A percentile compares a stretch with the other conserved stretches of the same genome.
These are phyloP conservation scores for Voacanga thouarsii DNA, from an alignment of 257 asterid genomes.

Conservation along the genomic window DNA sequence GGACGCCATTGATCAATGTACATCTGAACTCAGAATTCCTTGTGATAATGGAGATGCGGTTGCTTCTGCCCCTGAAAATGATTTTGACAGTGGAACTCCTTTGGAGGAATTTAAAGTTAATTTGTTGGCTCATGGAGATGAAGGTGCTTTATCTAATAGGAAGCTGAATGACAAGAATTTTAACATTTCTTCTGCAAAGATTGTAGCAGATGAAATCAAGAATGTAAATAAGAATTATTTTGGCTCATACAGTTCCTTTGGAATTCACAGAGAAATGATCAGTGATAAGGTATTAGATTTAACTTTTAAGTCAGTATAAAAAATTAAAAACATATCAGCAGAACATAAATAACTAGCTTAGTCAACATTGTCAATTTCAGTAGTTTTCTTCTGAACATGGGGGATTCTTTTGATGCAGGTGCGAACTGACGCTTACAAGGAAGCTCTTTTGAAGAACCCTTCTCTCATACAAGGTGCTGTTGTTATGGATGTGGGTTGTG, in stretches of 20 bases:
- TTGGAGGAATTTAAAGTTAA: constrained; percentile 17
- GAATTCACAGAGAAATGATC: constrained; percentile 95
- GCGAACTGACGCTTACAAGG: constrained; percentile 81
- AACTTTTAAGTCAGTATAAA: neutral
- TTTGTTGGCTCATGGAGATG: constrained; percentile 18
- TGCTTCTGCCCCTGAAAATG: constrained; percentile 26
- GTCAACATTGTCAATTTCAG: neutral
- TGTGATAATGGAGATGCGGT: constrained; percentile 38
- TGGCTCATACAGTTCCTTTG: constrained; percentile 81
- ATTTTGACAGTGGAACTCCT: constrained; percentile 21
- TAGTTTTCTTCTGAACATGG: neutral
- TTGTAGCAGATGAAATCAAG: constrained; percentile 42
- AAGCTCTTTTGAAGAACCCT: constrained; percentile 83
- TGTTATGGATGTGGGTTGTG: constrained; percentile 97
- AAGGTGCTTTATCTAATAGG: constrained; percentile 21
- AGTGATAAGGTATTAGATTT: constrained; percentile 75
- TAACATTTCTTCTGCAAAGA: constrained; percentile 25
- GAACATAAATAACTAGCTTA: neutral
- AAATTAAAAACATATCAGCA: too few species aligned
- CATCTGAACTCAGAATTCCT: constrained; percentile 25
- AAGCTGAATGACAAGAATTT: constrained; percentile 18
- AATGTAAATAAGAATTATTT: constrained; percentile 64
- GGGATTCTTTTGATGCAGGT: constrained; percentile 45
- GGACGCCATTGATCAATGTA: constrained; percentile 25
- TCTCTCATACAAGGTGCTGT: constrained; percentile 66